Evolutionary conservation across 495 filamentous ascomycete genomes (phyloP).

Genomic region (Aspergillus conjunctus): DNA sequence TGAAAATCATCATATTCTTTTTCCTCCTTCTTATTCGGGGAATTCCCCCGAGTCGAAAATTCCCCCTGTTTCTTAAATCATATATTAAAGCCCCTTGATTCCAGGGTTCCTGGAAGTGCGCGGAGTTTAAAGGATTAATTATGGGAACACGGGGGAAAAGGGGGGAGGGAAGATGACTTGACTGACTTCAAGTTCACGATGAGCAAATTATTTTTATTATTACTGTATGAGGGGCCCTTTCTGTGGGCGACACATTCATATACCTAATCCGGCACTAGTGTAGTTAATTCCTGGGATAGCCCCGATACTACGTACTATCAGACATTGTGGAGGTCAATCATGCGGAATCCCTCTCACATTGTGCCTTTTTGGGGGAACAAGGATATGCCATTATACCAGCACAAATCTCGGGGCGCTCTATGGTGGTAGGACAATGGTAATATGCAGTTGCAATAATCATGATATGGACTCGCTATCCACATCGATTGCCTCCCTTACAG

Average conservation of each 20-base stretch:
- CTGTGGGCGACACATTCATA: not conserved
- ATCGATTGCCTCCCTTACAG: too few species aligned
- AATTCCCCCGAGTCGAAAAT: not conserved
- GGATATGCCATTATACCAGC: too few species aligned
- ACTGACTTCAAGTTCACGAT: not conserved
- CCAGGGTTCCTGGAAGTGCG: not conserved
- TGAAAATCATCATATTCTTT: not conserved
- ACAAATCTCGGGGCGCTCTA: too few species aligned
- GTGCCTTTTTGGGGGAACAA: too few species aligned
- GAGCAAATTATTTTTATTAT: constrained; percentile 1
- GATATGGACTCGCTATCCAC: too few species aligned
- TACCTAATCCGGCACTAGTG: constrained; percentile 2
- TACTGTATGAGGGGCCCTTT: not conserved
- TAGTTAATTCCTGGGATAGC: not conserved
- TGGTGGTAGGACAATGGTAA: too few species aligned
- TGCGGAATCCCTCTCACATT: not conserved
- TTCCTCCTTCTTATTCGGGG: not conserved
- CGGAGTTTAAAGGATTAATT: not conserved
- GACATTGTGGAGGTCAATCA: not conserved
- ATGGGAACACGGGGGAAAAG: not conserved
- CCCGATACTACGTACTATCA: not conserved
- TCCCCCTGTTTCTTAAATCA: not conserved
- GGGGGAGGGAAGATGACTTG: not conserved
- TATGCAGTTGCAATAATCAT: too few species aligned
- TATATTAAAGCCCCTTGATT: not conserved